Evolutionary conservation across 805 yeast species (phyloP), one percentile per base, ranked within the genome.

Genomic region (Debaryomyces maramus): DNA sequence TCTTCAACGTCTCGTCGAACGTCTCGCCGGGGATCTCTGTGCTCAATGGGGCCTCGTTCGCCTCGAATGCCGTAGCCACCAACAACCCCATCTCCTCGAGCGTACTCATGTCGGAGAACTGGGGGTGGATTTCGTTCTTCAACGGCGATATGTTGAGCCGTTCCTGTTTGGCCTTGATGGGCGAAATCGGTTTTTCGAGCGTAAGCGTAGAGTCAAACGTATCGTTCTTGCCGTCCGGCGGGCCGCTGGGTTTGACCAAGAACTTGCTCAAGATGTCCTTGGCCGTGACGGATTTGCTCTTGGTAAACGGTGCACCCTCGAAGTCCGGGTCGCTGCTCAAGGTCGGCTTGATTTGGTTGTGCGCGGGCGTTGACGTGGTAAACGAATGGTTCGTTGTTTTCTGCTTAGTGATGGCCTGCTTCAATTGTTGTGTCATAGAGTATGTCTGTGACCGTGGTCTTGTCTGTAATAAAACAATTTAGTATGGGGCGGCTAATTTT

Each of bases 131-230:
- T 34, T 43, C 47, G 31, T 40, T 36, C 30, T 44, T 44, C 21
- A 44, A 44, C 14, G 47, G 47, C 17, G 47, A 44, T 23, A 33
- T 36, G n/a, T 24, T 15, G 29, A 16, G 14, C 29, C 17, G 33
- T 27, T 37, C 17, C 31, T 17, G 23, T 22, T 34, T 20, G 6
- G 11, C 19, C 15, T n/a, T 29, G 13, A 16, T 19, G 9, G 45
- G 39, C 19, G 34, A 32, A 22, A 26, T 36, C 15, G 35, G 34
- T 10, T 28, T 17, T 11, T 37, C 36, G 15, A 32, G 31, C 5
- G 40, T 35, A 16, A 43, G 24, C 9, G 43, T 43, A 3, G 46
- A 43, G 34, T 43, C 46, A 39, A 43, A 43, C 10, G 17, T 26
- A 9, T 23, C 32, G 13, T 35, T 23, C 23, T 27, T 26, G 13